Evolutionary conservation across 1,284 basidiomycete species (phyloP), one percentile per base, ranked within the genome.

Genomic region (Athelia psychrophila): DNA sequence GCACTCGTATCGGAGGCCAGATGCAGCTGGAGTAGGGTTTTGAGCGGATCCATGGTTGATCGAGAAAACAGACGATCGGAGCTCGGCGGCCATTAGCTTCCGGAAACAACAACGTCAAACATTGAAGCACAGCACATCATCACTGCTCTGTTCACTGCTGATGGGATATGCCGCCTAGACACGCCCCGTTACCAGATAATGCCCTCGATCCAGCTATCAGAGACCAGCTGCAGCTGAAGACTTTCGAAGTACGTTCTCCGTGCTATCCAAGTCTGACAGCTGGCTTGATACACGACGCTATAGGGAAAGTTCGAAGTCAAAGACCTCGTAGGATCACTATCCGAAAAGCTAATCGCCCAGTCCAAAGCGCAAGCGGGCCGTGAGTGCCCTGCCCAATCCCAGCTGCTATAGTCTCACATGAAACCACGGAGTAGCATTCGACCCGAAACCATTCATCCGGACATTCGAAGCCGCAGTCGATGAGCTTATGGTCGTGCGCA

Each of bases 401-500:
- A 53, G 48, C 32, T 38, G 2, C 42, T 47, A 18, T 32, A 2
- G 23, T 24, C 13, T 51, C 27, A 48, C 50, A 23, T 55, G 32
- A 30, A 30, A 38, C 59, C 27, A 13, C 27, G 27, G 27, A 30
- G 13, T 30, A 95, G 94, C 95, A 1, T 98, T 98, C 68, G 88
- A 98, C 64, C 93, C 96, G 0, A 84, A 88, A 59, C 94, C 97
- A 0, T 98, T 98, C 71, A 91, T 98, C 55, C 76, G 83, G 49
- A 93, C 91, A 0, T 96, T 99, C 61, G 95, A 98, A 63, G 83
- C 86, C 13, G 90, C 93, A 0, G 84, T 98, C 4, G 94, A 97
- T 68, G 82, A 81, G 51, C 81, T 99, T 27, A 88, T 97, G 48
- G 77, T 84, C 2, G 80, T 98, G 3, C 81, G 95, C 27, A 88